Evolutionary conservation across 2,329 filamentous ascomycete species (phyloP), one percentile per base, ranked within the genome.

Genomic region (Penicillium sp.): DNA sequence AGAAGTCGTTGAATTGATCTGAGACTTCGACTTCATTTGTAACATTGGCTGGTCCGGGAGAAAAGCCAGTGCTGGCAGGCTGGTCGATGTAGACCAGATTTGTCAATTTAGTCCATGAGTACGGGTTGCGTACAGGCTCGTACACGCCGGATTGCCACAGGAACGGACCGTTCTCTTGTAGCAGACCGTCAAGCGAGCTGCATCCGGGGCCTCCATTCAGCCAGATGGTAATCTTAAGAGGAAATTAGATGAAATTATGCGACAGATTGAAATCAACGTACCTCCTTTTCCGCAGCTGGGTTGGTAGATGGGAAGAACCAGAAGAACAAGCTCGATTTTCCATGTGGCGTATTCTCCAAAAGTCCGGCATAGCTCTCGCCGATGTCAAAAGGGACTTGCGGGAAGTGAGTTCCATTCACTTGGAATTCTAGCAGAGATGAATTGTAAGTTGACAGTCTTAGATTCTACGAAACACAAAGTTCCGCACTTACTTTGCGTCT

Each of bases 81-180:
- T 73, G 72, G 33, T 68, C 64, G 23, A 71, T 57, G 82, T 86
- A 93, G 49, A 93, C 79, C 62, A 92, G 82, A 71, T 92, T 91
- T 53, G 89, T 89, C 29, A 93, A 75, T 43, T 88, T 87, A 60
- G 82, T 83, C 88, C 88, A 92, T 17, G 83, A 83, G 76, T 86
- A 91, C 0, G 83, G 81, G 68, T 91, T 91, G n/a, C 75, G 74
- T 0, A 85, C 78, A 0, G 89, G 88, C 45, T 80, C 79, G 41
- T 81, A 82, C 0, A 87, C 91, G 21, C 90, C 90, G 6, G 84
- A 79, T 68, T 89, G 83, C 87, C 87, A 90, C 2, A 82, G 59
- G 66, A 90, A 88, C 0, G 89, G 89, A 0, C 89, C 89, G 62
- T 92, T 91, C 64, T 92, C 89, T 42, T 89, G 88, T 1, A 93